Evolutionary conservation across 176 grass and related monocot genomes (phyloP).

Genomic region (Ensete ventricosum): DNA sequence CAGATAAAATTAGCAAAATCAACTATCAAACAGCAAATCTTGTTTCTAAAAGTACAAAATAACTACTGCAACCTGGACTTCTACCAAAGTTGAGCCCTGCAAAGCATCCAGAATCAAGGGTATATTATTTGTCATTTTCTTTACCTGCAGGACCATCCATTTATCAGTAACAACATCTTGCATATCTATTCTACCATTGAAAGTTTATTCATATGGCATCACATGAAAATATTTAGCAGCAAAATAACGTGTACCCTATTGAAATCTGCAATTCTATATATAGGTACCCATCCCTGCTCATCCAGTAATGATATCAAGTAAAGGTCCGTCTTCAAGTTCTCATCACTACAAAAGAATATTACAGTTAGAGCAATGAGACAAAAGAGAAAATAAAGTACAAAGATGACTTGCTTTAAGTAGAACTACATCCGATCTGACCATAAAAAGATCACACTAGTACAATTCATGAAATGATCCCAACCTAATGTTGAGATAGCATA

Average conservation of each 20-base stretch:
- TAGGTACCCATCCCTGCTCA: constrained; percentile 55
- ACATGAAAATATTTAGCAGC: not conserved
- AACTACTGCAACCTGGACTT: constrained; percentile 46
- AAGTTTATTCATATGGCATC: constrained; percentile 8
- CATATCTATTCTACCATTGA: not conserved
- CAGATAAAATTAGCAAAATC: not conserved
- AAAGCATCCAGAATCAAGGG: constrained; percentile 50
- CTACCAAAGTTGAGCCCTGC: constrained; percentile 44
- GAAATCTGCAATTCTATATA: constrained; percentile 64
- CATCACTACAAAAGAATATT: constrained; percentile 31
- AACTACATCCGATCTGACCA: too few relatives aligned
- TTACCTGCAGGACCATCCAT: constrained; percentile 32
- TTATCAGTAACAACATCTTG: not conserved
- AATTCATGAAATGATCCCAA: not conserved
- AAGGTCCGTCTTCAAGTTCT: constrained; percentile 46
- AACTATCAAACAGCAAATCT: not conserved
- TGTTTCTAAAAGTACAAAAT: constrained; percentile 5
- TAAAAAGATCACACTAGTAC: not conserved
- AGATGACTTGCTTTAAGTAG: too few relatives aligned
- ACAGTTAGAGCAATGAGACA: too few relatives aligned
- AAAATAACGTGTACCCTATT: constrained; percentile 49
- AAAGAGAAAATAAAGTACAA: too few relatives aligned
- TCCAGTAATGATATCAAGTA: constrained; percentile 81
- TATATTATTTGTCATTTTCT: constrained; percentile 56
- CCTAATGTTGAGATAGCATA: not conserved